Evolutionary conservation across 768 basidiomycete species (phyloP).

Genomic region (Naganishia antarctica): DNA sequence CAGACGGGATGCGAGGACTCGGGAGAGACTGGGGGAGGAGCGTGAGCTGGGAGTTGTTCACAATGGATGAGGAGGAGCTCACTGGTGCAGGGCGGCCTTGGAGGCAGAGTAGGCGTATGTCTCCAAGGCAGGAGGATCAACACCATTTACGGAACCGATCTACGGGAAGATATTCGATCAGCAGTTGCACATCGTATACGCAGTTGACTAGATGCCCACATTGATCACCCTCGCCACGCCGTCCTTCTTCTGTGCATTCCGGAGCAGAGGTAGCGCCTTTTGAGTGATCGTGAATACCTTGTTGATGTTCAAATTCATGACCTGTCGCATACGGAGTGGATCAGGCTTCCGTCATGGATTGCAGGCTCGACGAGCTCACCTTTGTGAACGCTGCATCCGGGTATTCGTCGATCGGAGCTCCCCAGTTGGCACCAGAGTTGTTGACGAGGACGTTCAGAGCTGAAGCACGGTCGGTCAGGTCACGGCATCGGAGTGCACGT

Average conservation of each 20-base stretch:
- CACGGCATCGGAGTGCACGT: no score
- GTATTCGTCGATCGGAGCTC: constrained; percentile 44
- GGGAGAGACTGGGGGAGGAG: constrained; percentile 60
- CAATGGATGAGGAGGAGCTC: constrained; percentile 22
- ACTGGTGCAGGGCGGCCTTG: constrained; percentile 53
- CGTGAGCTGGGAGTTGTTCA: constrained; percentile 35
- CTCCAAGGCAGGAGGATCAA: constrained; percentile 57
- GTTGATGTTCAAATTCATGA: constrained; percentile 61
- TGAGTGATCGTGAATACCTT: constrained; percentile 64
- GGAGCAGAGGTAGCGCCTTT: constrained; percentile 59
- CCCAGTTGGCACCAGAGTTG: constrained; percentile 52
- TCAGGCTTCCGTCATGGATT: no score
- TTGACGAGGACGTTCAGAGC: constrained; percentile 60
- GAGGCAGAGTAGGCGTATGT: constrained; percentile 65
- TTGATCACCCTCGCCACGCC: constrained; percentile 55
- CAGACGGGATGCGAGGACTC: constrained; percentile 58
- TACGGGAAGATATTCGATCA: constrained; percentile 33
- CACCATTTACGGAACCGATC: constrained; percentile 64
- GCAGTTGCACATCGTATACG: background rate
- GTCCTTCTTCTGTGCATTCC: constrained; percentile 52
- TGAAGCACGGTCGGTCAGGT: no score
- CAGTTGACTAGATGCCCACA: constrained; percentile 47
- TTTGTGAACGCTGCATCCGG: constrained; percentile 61
- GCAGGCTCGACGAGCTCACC: no score
- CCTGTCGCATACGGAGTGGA: no score